phyloP scores from a whole-genome alignment of 305 asterid genomes.

The Fraxinus sp. region DNA sequence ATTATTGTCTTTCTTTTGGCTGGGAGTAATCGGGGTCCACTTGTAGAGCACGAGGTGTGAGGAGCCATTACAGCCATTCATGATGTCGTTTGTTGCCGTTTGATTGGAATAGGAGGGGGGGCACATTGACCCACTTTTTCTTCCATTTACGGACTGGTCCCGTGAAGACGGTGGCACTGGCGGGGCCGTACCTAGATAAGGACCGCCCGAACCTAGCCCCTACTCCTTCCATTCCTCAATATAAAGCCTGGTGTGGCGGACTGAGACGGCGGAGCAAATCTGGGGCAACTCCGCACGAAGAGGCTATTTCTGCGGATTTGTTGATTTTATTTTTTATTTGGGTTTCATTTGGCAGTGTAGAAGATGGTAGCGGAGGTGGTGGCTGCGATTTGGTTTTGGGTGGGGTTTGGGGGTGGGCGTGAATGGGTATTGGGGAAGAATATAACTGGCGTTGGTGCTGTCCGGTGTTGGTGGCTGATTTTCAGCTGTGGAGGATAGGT shows the following conservation, averaged over 20 bases:
- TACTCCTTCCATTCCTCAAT: conserved; percentile 73
- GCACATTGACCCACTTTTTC: conserved; percentile 78
- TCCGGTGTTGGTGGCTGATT: too few relatives aligned
- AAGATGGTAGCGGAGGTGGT: neutral
- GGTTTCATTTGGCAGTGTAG: too few relatives aligned
- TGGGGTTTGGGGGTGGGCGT: too few relatives aligned
- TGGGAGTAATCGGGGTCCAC: conserved; percentile 61
- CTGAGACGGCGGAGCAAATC: neutral
- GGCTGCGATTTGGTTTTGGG: neutral
- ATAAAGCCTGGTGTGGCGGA: neutral
- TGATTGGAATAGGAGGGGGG: conserved; percentile 52
- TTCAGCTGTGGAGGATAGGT: too few relatives aligned
- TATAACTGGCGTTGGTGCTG: too few relatives aligned
- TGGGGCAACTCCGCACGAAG: conserved; percentile 8
- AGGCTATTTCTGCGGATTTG: too few relatives aligned
- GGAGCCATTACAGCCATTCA: conserved; percentile 36
- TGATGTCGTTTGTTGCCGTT: conserved; percentile 40
- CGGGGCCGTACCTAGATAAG: conserved; percentile 79
- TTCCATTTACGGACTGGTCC: conserved; percentile 93
- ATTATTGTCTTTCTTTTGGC: conserved; percentile 42
- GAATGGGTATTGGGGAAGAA: too few relatives aligned
- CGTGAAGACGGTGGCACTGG: conserved; percentile 81
- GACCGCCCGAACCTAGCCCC: conserved; percentile 90
- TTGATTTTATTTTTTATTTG: too few relatives aligned
- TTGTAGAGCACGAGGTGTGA: conserved; percentile 68